Evolutionary conservation across 176 grass and related monocot species (phyloP), one percentile per base, ranked within the genome.

Genomic region (Hsuehochloa calcarea): DNA sequence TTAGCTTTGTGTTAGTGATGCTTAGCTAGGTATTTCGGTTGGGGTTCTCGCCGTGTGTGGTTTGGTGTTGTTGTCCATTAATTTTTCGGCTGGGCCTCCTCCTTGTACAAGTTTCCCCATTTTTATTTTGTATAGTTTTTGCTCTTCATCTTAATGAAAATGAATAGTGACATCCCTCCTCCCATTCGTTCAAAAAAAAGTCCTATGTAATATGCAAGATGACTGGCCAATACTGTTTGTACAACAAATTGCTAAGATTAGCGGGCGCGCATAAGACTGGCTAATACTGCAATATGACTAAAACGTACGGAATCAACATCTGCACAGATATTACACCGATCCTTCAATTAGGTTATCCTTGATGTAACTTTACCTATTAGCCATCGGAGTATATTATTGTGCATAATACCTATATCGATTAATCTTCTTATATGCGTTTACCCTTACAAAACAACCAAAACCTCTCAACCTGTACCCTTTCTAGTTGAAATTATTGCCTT

Each of bases 231-330:
- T 45, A 80, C 11, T 43, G 17, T 11, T 44, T 20, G 47, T 27
- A 79, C 39, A 58, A 12, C 12, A 31, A 59, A n/a, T 43, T 64
- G 14, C 79, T 55, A 22, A 43, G 38, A 67, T 65, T 55, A 78
- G 54, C 43, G 60, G 11, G 35, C 20, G 76, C 35, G 54, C 72
- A 67, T 75, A 38, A 29, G n/a, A n/a, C n/a, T n/a, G n/a, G n/a
- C n/a, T n/a, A n/a, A n/a, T n/a, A n/a, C 46, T 17, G 31, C 72
- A 54, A 61, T 49, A 74, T 15, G n/a, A 3, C 72, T 78, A 39
- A 80, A 82, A 22, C 68, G 26, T 35, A 68, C 80, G 19, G 70
- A 68, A 59, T 54, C 74, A 29, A 58, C 26, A 77, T 80, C 55
- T 26, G 40, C 68, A 62, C 50, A 44, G 9, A 45, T 63, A 47